phyloP scores from a whole-genome alignment of 1,284 basidiomycete genomes.

The Porogramme epimiltina region DNA sequence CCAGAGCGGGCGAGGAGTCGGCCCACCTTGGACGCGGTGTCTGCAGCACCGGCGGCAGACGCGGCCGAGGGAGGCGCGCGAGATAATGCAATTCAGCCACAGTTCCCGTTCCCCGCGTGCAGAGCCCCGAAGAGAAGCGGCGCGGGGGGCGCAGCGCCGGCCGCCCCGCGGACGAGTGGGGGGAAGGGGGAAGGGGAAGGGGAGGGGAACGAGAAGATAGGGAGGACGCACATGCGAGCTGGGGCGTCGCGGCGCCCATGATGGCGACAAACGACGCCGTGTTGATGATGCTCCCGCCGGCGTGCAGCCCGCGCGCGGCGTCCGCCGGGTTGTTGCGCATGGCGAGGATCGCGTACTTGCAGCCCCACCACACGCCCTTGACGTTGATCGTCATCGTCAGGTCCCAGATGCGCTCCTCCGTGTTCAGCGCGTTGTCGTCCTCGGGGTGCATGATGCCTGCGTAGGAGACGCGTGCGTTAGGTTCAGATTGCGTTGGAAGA shows the following conservation, averaged over 20 bases:
- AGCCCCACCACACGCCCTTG: constrained; percentile 99
- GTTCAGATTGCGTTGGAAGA: no score
- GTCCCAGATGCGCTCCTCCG: constrained; percentile 96
- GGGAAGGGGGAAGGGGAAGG: no score
- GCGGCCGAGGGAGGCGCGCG: not conserved
- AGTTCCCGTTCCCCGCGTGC: no score
- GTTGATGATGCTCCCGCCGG: constrained; percentile 95
- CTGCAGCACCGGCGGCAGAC: constrained; percentile 40
- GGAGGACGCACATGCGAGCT: constrained; percentile 81
- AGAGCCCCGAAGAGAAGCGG: not conserved
- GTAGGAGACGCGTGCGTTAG: constrained; percentile 1
- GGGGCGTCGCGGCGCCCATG: constrained; percentile 93
- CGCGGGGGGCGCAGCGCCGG: no score
- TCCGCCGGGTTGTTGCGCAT: constrained; percentile 93
- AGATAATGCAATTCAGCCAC: no score
- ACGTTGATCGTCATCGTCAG: constrained; percentile 93
- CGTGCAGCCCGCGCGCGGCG: constrained; percentile 74
- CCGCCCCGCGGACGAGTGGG: no score
- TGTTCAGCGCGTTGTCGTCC: constrained; percentile 94
- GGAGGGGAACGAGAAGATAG: not conserved
- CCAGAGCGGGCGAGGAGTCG: not conserved
- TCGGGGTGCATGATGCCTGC: constrained; percentile 92
- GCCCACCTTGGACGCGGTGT: constrained; percentile 81
- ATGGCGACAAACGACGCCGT: constrained; percentile 94
- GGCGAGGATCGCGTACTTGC: constrained; percentile 93